A percentile compares a stretch with the other conserved stretches of the same genome.
phyloP scores from a whole-genome alignment of 345 rosid genomes.

The Aquilaria yunnanensis region DNA sequence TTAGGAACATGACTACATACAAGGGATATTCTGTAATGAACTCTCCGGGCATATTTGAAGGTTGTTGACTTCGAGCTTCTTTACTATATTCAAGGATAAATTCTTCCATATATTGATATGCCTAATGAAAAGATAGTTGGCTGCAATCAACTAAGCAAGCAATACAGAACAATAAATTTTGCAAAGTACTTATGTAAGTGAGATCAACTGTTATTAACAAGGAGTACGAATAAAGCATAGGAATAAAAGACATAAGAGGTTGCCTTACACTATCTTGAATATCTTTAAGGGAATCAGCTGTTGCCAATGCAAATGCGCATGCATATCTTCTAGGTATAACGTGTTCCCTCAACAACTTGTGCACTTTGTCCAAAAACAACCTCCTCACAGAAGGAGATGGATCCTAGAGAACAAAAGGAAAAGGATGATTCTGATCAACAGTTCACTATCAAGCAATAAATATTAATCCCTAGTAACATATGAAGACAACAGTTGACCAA shows the following conservation, averaged over 20 bases:
- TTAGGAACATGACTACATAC: conserved; percentile 64
- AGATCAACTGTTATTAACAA: neutral
- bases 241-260: conserved; percentile 8
- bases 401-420: conserved; percentile 43
- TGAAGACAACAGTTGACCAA: no score
- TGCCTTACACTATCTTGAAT: conserved; percentile 54
- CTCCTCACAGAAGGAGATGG: conserved; percentile 42
- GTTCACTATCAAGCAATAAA: no score
- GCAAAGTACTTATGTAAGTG: conserved; percentile 7
- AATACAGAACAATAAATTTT: neutral
- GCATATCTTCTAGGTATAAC: conserved; percentile 77
- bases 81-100: conserved; percentile 52
- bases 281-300: conserved; percentile 43
- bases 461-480: no score
- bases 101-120: conserved; percentile 59
- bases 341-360: conserved; percentile 53
- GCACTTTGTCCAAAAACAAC: conserved; percentile 54
- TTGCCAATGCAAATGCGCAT: conserved; percentile 67
- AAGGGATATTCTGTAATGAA: conserved; percentile 53
- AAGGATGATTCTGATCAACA: neutral
- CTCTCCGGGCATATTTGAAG: conserved; percentile 35
- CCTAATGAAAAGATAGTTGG: conserved; percentile 35
- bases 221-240: neutral
- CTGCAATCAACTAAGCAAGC: conserved; percentile 11
- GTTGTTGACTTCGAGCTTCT: conserved; percentile 42